phyloP scores from a whole-genome alignment of 202 grass and related monocot genomes.

The Cymbopogon flexuosus region DNA sequence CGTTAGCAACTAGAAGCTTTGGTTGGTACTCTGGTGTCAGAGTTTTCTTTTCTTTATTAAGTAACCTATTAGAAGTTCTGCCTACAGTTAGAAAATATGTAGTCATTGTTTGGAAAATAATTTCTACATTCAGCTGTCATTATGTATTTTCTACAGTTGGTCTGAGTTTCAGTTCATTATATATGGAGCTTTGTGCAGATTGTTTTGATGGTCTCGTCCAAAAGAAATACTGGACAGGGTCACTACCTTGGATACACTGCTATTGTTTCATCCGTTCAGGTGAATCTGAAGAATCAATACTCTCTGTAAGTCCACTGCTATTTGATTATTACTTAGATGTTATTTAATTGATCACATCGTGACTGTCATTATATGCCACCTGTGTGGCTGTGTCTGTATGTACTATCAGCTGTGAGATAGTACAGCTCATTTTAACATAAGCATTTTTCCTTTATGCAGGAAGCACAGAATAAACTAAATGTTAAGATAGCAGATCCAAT shows the following conservation, averaged over 20 bases:
- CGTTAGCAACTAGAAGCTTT: neutral
- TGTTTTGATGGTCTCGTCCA: slow-evolving; percentile 69
- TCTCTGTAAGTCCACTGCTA: slow-evolving; percentile 45
- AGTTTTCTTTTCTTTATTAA: slow-evolving; percentile 6
- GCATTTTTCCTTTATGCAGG: slow-evolving; percentile 39
- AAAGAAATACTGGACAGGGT: slow-evolving; percentile 73
- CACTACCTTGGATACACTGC: slow-evolving; percentile 87
- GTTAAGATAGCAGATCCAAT: slow-evolving; percentile 60
- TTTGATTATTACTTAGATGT: neutral
- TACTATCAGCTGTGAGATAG: neutral
- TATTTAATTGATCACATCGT: slow-evolving; percentile 1
- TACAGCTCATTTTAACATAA: slow-evolving; percentile 12
- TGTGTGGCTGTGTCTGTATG: neutral
- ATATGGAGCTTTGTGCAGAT: slow-evolving; percentile 48
- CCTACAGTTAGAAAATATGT: neutral
- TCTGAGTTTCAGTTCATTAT: slow-evolving; percentile 22
- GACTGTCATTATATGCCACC: slow-evolving; percentile 20
- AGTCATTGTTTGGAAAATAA: neutral
- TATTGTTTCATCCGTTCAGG: slow-evolving; percentile 91
- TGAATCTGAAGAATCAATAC: slow-evolving; percentile 71
- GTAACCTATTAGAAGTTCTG: neutral
- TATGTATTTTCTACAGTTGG: neutral
- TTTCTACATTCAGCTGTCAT: slow-evolving; percentile 1
- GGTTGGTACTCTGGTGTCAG: neutral
- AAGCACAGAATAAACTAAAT: slow-evolving; percentile 64